These are phyloP conservation scores for Syzygium grande DNA, from an alignment of 345 rosid genomes.

Conservation along the genomic window DNA sequence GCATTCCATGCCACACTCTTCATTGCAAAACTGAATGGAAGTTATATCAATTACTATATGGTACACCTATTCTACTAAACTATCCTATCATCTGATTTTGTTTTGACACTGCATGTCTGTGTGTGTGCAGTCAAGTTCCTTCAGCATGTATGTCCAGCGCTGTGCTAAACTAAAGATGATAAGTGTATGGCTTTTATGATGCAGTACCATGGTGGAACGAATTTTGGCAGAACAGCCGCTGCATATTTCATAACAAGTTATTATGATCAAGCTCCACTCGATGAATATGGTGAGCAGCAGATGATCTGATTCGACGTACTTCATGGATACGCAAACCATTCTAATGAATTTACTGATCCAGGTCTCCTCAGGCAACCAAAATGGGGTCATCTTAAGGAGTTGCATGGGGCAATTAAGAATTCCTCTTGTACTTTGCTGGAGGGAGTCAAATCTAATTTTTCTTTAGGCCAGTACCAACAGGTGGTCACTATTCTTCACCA, in stretches of 20 bases:
- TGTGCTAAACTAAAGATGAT: neutral
- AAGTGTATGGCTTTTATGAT: neutral
- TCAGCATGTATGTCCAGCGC: neutral
- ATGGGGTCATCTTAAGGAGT: conserved; percentile 74
- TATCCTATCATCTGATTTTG: neutral
- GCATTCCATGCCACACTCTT: conserved; percentile 77
- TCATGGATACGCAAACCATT: neutral
- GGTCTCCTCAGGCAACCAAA: conserved; percentile 78
- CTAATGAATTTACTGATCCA: conserved; percentile 3
- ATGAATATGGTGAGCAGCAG: conserved; percentile 63
- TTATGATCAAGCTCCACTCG: conserved; percentile 88
- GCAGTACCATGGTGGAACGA: conserved; percentile 95
- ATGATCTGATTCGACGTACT: neutral
- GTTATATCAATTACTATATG: conserved; percentile 86
- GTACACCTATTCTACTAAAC: conserved; percentile 16
- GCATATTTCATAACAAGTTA: conserved; percentile 60
- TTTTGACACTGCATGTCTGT: neutral
- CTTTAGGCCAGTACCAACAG: conserved; percentile 56
- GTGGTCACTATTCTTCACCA: conserved; percentile 8
- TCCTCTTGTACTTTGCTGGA: conserved; percentile 43
- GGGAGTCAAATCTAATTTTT: conserved; percentile 40
- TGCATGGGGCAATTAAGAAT: conserved; percentile 54
- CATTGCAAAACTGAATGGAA: conserved; percentile 65
- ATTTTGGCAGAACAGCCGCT: conserved; percentile 78
- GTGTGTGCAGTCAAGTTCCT: neutral